Percentiles rank a stretch among this genome's conserved stretches.
phyloP scores from a whole-genome alignment of 805 yeast genomes.

The Yarrowia divulgata region DNA sequence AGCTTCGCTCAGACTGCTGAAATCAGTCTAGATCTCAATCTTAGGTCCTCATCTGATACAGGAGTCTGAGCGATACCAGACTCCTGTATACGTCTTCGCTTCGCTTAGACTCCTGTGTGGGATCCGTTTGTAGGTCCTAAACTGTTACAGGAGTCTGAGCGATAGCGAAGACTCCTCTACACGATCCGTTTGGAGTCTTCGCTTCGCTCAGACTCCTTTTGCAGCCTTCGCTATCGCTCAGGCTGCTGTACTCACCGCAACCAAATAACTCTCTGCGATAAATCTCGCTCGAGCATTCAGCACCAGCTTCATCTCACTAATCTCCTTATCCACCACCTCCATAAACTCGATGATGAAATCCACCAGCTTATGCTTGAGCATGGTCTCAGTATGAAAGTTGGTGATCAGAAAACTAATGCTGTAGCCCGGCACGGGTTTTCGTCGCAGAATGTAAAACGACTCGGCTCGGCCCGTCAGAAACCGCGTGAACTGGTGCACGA shows the following conservation, averaged over 20 bases:
- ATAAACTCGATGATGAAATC: conserved; percentile 97
- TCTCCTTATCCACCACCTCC: conserved; percentile 99
- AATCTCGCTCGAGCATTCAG: conserved; percentile 97
- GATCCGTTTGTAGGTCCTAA: no score
- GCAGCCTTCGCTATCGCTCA: background rate
- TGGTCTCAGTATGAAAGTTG: conserved; percentile 91
- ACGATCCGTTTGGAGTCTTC: background rate
- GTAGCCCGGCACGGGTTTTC: conserved; percentile 88
- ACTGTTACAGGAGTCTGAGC: no score
- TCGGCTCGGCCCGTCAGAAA: conserved; percentile 96
- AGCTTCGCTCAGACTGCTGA: background rate
- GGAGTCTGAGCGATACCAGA: no score
- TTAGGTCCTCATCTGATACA: no score
- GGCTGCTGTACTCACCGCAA: conserved; percentile 26
- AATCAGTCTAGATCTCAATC: no score
- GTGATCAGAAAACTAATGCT: conserved; percentile 94
- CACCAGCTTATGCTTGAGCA: conserved; percentile 93
- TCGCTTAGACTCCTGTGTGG: no score
- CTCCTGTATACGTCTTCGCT: no score
- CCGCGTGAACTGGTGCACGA: conserved; percentile 93
- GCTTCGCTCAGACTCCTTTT: background rate
- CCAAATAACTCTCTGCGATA: conserved; percentile 91
- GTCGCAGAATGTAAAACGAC: conserved; percentile 86
- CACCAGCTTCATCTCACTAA: conserved; percentile 96
- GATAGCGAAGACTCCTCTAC: no score